A percentile compares a stretch with the other conserved stretches of the same genome.
Conservation (phyloP, 192 early-diverging fungal genomes). For the Radiomyces spectabilis region DNA sequence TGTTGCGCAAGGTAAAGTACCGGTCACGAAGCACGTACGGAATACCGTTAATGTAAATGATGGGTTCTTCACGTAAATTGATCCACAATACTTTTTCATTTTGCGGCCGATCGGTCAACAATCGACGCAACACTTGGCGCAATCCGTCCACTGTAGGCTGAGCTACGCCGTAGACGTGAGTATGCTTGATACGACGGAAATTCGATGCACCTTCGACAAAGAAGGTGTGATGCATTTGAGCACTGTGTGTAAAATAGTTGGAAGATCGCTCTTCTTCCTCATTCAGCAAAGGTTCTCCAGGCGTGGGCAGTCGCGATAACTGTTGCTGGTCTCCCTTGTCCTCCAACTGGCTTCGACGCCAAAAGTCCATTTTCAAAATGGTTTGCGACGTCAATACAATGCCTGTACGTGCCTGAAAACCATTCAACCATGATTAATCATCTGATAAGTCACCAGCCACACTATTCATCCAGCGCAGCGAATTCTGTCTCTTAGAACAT, state of each 20-base stretch:
- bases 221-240: constrained; percentile 8
- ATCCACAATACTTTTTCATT: constrained; percentile 44
- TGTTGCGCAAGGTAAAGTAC: constrained; percentile 51
- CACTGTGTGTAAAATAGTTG: no score
- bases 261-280: not conserved
- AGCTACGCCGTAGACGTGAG: constrained; percentile 44
- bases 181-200: constrained; percentile 37
- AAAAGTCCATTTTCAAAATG: constrained; percentile 56
- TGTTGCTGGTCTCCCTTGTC: constrained; percentile 6
- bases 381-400: constrained; percentile 47
- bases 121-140: constrained; percentile 32
- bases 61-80: constrained; percentile 61
- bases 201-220: constrained; percentile 46
- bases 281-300: not conserved
- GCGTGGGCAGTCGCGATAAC: not conserved
- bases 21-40: constrained; percentile 57
- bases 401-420: constrained; percentile 37
- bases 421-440: no score
- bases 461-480: no score
- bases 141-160: constrained; percentile 55
- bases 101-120: not conserved
- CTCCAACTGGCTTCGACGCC: constrained; percentile 24
- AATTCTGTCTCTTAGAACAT: no score
- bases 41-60: constrained; percentile 59
- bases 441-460: no score